Evolutionary conservation across 2,329 filamentous ascomycete species (phyloP).

Genomic region (Aspergillus sp.): DNA sequence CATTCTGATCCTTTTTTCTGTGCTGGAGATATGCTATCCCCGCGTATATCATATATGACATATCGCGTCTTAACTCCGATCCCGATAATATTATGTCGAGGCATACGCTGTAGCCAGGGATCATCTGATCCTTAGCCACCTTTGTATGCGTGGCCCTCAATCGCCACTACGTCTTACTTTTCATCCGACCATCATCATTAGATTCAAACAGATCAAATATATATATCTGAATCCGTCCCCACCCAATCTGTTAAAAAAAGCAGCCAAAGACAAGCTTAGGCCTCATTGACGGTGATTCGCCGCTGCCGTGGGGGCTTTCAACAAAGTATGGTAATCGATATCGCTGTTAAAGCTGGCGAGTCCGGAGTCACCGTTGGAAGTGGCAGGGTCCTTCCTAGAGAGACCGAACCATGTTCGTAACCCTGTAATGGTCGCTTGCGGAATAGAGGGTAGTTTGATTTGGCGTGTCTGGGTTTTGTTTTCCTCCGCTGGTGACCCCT

Average conservation of each 20-base stretch:
- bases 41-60: too few relatives aligned
- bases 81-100: too few relatives aligned
- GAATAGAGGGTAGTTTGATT: background rate
- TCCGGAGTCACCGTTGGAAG: background rate
- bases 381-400: background rate
- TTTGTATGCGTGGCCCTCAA: too few relatives aligned
- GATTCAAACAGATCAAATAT: too few relatives aligned
- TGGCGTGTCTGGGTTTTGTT: background rate
- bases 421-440: background rate
- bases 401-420: background rate
- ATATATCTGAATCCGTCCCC: too few relatives aligned
- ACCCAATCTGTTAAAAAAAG: accelerated
- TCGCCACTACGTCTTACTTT: too few relatives aligned
- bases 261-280: accelerated
- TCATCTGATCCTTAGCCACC: too few relatives aligned
- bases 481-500: background rate
- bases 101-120: too few relatives aligned
- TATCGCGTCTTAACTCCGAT: too few relatives aligned
- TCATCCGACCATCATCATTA: too few relatives aligned
- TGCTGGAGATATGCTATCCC: too few relatives aligned
- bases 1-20: too few relatives aligned
- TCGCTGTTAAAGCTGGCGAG: background rate
- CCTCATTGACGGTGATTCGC: background rate
- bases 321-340: background rate
- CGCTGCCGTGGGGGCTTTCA: background rate